Evolutionary conservation across 1,139 yeast genomes (phyloP).

Genomic region (Taphrina confusa): DNA sequence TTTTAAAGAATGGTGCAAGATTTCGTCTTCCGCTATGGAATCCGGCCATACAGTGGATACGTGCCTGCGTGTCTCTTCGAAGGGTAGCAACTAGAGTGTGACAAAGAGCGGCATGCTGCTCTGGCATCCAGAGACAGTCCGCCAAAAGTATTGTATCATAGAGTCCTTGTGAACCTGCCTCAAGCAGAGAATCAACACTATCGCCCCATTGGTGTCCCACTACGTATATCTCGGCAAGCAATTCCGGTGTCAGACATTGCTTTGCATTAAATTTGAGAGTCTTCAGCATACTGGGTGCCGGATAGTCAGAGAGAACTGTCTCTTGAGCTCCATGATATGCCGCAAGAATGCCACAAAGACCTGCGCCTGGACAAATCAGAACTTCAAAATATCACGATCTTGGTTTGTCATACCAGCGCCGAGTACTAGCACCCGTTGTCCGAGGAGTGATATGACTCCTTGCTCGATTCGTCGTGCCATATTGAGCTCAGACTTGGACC

Average conservation of each 20-base stretch:
- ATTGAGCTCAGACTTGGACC: conserved; percentile 12
- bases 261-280: conserved; percentile 8
- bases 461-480: conserved; percentile 4
- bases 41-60: conserved; percentile 19
- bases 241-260: background rate
- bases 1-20: conserved; percentile 8
- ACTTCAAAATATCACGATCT: no score
- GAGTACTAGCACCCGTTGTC: conserved; percentile 13
- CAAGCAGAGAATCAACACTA: background rate
- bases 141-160: conserved; percentile 18
- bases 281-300: conserved; percentile 7
- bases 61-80: background rate
- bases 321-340: conserved; percentile 8
- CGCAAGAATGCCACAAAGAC: conserved; percentile 30
- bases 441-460: background rate
- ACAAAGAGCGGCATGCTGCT: conserved; percentile 19
- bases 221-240: background rate
- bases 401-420: conserved; percentile 19
- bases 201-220: conserved; percentile 32
- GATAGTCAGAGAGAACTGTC: conserved; percentile 21
- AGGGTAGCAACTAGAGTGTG: background rate
- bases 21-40: conserved; percentile 26
- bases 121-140: conserved; percentile 32
- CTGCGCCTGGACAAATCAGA: conserved; percentile 11
- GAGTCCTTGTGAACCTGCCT: background rate